These are phyloP conservation scores for Dalbergia cultrata DNA, from an alignment of 306 rosid genomes.

Conservation along the genomic window DNA sequence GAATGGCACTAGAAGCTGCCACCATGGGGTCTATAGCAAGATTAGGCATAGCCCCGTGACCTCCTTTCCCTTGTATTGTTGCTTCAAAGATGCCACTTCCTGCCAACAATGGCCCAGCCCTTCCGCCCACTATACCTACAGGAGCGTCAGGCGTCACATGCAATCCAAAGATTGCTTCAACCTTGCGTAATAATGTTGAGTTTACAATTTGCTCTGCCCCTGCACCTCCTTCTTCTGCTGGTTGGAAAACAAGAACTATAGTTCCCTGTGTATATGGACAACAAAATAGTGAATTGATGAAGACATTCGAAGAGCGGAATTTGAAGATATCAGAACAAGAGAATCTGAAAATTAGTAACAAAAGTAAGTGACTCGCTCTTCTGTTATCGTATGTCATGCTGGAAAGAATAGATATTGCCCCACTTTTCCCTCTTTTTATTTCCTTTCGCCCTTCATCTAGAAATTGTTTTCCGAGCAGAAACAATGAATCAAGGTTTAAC, in stretches of 20 bases:
- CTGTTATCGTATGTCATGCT: too few relatives aligned
- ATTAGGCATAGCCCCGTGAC: constrained; percentile 36
- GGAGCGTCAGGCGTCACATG: neutral
- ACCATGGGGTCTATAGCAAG: constrained; percentile 22
- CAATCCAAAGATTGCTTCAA: constrained; percentile 34
- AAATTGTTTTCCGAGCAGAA: too few relatives aligned
- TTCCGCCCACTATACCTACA: constrained; percentile 30
- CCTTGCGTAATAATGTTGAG: neutral
- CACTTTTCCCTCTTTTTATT: too few relatives aligned
- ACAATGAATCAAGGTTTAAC: too few relatives aligned
- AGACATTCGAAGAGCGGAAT: neutral
- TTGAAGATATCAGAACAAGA: neutral
- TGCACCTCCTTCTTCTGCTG: constrained; percentile 35
- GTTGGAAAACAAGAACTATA: constrained; percentile 40
- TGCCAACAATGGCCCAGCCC: constrained; percentile 2
- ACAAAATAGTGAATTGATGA: neutral
- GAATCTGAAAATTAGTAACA: neutral
- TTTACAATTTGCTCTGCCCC: constrained; percentile 23
- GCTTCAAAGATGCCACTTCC: constrained; percentile 27
- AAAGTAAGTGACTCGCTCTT: too few relatives aligned
- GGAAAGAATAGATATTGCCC: too few relatives aligned
- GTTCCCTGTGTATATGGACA: constrained; percentile 33
- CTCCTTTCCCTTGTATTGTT: constrained; percentile 26
- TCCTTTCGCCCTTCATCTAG: too few relatives aligned
- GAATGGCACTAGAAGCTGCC: constrained; percentile 29